phyloP scores from a whole-genome alignment of 2,329 filamentous ascomycete species.

The Aspergillus sp. region DNA sequence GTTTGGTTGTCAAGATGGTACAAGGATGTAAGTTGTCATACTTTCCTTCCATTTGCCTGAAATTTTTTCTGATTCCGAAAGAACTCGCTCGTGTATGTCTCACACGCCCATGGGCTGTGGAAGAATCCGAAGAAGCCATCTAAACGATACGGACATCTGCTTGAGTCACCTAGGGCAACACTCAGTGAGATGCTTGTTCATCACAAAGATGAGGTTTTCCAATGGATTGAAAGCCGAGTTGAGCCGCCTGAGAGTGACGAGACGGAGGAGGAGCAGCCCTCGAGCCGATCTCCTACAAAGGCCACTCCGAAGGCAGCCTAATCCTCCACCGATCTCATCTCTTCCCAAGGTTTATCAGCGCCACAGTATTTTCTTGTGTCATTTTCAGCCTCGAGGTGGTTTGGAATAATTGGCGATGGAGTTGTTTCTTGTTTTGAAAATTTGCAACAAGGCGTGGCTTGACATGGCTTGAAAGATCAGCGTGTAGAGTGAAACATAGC shows the following conservation, averaged over 20 bases:
- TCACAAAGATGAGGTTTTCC: constrained; percentile 52
- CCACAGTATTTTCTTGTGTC: background rate
- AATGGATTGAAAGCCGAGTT: constrained; percentile 45
- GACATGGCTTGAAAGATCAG: background rate
- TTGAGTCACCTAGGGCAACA: constrained; percentile 45
- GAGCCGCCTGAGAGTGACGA: constrained; percentile 26
- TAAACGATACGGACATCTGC: constrained; percentile 58
- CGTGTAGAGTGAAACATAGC: constrained; percentile 8
- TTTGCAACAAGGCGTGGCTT: background rate
- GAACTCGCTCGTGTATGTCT: constrained; percentile 77
- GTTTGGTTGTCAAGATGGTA: constrained; percentile 75
- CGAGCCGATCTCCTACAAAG: constrained; percentile 18
- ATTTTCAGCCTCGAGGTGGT: background rate
- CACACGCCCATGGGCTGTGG: constrained; percentile 75
- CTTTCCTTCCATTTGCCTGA: background rate
- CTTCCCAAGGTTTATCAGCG: background rate
- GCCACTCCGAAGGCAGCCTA: constrained; percentile 3
- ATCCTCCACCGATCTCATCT: background rate
- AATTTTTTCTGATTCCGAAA: constrained; percentile 20
- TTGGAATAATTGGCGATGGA: constrained; percentile 4
- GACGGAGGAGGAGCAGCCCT: constrained; percentile 25
- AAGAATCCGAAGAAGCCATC: constrained; percentile 56
- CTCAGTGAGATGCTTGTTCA: constrained; percentile 59
- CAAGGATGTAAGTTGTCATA: constrained; percentile 53
- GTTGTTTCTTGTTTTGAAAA: background rate